A percentile compares a stretch with the other conserved stretches of the same genome.
These are phyloP conservation scores for Vicia faba DNA, from an alignment of 306 rosid genomes.

Conservation along the genomic window DNA sequence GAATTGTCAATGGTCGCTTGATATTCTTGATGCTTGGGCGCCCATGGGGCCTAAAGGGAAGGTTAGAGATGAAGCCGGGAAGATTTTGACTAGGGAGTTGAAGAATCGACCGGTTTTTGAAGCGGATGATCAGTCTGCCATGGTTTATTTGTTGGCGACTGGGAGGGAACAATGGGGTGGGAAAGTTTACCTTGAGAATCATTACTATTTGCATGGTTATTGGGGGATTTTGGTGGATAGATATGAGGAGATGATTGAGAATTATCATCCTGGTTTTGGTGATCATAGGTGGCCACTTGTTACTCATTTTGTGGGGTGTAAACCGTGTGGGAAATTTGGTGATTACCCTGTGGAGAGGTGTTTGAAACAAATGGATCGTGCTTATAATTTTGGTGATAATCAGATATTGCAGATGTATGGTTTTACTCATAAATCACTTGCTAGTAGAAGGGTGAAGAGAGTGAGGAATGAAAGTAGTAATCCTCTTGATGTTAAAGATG, in stretches of 20 bases:
- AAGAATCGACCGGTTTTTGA: slow-evolving; percentile 43
- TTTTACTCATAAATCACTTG: slow-evolving; percentile 68
- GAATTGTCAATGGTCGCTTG: slow-evolving; percentile 86
- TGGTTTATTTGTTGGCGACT: slow-evolving; percentile 46
- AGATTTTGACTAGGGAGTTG: slow-evolving; percentile 67
- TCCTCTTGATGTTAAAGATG: slow-evolving; percentile 72
- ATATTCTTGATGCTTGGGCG: slow-evolving; percentile 88
- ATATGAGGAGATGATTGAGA: slow-evolving; percentile 81
- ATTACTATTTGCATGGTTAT: slow-evolving; percentile 75
- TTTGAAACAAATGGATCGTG: slow-evolving; percentile 88
- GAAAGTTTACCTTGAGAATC: slow-evolving; percentile 72
- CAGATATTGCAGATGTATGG: slow-evolving; percentile 88
- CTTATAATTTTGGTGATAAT: slow-evolving; percentile 84
- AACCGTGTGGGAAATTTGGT: slow-evolving; percentile 91
- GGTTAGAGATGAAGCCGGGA: slow-evolving; percentile 86
- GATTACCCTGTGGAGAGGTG: slow-evolving; percentile 87
- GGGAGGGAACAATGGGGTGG: slow-evolving; percentile 57
- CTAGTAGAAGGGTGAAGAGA: slow-evolving; percentile 68
- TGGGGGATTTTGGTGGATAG: slow-evolving; percentile 90
- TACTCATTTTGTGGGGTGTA: slow-evolving; percentile 93
- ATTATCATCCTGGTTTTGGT: slow-evolving; percentile 78
- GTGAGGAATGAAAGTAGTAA: slow-evolving; percentile 67
- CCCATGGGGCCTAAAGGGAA: slow-evolving; percentile 98
- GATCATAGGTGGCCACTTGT: slow-evolving; percentile 95
- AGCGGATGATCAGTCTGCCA: slow-evolving; percentile 33